phyloP scores from a whole-genome alignment of 2,329 filamentous ascomycete genomes.

The Clarireedia homoeocarpa region DNA sequence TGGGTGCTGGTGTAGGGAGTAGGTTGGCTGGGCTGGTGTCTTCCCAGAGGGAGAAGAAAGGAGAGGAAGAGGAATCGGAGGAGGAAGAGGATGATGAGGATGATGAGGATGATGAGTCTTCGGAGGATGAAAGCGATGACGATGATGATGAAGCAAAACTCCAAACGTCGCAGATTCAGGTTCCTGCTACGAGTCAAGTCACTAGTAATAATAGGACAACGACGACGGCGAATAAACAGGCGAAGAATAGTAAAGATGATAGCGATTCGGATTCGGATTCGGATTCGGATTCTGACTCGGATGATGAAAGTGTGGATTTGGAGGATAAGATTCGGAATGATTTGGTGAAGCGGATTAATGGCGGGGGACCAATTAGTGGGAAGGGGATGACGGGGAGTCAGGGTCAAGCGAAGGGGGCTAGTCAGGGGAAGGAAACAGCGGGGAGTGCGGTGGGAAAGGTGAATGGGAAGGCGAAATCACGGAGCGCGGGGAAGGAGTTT shows the following conservation, averaged over 20 bases:
- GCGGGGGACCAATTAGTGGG: background rate
- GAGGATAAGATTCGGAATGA: background rate
- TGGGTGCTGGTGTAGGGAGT: too few species aligned
- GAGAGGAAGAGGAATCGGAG: too few species aligned
- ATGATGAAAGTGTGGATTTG: background rate
- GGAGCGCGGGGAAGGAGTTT: conserved; percentile 8
- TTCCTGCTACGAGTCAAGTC: background rate
- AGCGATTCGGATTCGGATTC: conserved; percentile 10
- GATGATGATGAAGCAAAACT: conserved; percentile 6
- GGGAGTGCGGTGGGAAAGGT: background rate
- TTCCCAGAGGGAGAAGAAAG: too few species aligned
- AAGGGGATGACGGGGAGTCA: background rate
- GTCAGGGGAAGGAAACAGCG: background rate
- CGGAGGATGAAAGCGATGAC: conserved; percentile 12
- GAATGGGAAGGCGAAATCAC: conserved; percentile 1
- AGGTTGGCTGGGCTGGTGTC: too few species aligned
- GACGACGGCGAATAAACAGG: background rate
- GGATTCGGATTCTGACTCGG: background rate
- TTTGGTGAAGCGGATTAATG: background rate
- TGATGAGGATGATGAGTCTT: conserved; percentile 10
- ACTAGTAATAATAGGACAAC: background rate
- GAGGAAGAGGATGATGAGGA: background rate
- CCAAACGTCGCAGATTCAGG: background rate
- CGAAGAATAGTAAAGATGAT: background rate
- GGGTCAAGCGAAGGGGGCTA: background rate